Conservation (phyloP, 495 filamentous ascomycete genomes). For the Oleoguttula mirabilis region DNA sequence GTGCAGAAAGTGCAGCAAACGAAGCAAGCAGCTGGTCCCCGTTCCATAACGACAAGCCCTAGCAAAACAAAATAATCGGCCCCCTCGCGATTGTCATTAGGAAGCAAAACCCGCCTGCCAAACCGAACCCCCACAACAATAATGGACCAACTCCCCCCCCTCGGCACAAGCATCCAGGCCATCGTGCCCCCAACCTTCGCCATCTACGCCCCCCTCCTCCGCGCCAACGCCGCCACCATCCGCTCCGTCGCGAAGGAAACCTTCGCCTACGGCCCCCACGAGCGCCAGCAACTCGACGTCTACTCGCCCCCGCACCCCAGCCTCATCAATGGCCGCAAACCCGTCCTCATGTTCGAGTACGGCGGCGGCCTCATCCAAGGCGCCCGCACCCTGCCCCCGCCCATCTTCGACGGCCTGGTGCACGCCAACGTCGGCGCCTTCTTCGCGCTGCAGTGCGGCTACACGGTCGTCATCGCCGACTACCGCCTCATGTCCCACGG, state of each 20-base stretch:
- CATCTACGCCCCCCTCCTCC: conserved; percentile 27
- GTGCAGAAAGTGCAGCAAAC: too few relatives aligned
- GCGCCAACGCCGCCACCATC: conserved; percentile 29
- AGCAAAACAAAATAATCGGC: too few relatives aligned
- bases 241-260: conserved; percentile 22
- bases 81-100: too few relatives aligned
- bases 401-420: conserved; percentile 22
- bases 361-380: conserved; percentile 34
- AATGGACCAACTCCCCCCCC: conserved; percentile 11
- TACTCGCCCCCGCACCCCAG: conserved; percentile 26
- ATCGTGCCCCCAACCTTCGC: conserved; percentile 30
- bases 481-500: conserved; percentile 34
- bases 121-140: too few relatives aligned
- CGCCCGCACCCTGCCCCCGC: conserved; percentile 23
- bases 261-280: conserved; percentile 28
- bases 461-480: conserved; percentile 31
- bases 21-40: too few relatives aligned
- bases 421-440: conserved; percentile 33
- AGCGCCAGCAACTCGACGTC: conserved; percentile 34
- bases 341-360: conserved; percentile 35
- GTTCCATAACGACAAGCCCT: too few relatives aligned
- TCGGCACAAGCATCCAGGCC: conserved; percentile 21
- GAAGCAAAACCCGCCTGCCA: too few relatives aligned
- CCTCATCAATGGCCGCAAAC: conserved; percentile 7
- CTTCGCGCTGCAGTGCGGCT: conserved; percentile 30